Percentiles rank a stretch among this genome's conserved stretches.
Conservation (phyloP, 176 grass and related monocot genomes). For the Oryza brachyantha region DNA sequence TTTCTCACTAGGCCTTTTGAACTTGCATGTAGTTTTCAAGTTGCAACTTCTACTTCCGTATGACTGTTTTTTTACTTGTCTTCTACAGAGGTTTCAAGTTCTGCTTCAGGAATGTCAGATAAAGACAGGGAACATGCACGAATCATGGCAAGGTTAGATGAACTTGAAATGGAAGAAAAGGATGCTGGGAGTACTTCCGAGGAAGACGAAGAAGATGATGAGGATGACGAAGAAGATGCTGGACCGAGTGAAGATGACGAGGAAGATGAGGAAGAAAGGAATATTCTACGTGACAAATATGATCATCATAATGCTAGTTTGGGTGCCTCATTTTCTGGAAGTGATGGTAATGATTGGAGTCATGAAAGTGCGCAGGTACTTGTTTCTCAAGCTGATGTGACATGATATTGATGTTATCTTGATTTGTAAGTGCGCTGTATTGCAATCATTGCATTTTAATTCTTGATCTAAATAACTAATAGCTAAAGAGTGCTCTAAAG, state of each 20-base stretch:
- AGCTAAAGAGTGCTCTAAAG: constrained; percentile 51
- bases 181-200: constrained; percentile 56
- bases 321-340: constrained; percentile 28
- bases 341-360: constrained; percentile 16
- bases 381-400: constrained; percentile 8
- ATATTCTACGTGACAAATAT: constrained; percentile 2
- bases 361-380: constrained; percentile 32
- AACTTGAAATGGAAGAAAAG: constrained; percentile 74
- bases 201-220: constrained; percentile 28
- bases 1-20: background rate
- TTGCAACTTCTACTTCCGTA: constrained; percentile 20
- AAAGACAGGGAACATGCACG: constrained; percentile 63
- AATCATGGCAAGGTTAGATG: constrained; percentile 74
- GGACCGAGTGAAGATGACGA: constrained; percentile 38
- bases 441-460: constrained; percentile 32
- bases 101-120: constrained; percentile 32
- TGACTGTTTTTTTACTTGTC: constrained; percentile 11
- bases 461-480: constrained; percentile 15
- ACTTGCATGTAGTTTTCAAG: background rate
- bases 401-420: constrained; percentile 24
- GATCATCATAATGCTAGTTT: constrained; percentile 20
- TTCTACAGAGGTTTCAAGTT: constrained; percentile 42
- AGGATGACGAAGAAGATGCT: constrained; percentile 16
- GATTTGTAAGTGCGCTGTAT: background rate
- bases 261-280: constrained; percentile 29